These are phyloP conservation scores for Bacidia rubella DNA, from an alignment of 495 filamentous ascomycete species.

Conservation along the genomic window DNA sequence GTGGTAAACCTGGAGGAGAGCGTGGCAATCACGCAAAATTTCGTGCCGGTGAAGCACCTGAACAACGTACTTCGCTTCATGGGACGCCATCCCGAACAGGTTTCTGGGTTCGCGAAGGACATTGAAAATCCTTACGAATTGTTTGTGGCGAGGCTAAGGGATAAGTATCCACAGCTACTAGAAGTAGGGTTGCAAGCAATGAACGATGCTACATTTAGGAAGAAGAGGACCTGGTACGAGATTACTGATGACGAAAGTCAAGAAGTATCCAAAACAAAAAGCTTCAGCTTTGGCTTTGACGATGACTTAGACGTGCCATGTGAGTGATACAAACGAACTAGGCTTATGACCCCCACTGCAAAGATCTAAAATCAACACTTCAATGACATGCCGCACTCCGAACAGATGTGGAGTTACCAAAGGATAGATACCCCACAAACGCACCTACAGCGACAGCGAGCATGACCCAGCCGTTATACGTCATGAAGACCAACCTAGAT, in stretches of 20 bases:
- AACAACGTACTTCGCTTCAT: conserved; percentile 67
- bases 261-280: conserved; percentile 48
- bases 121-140: conserved; percentile 59
- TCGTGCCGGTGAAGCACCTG: conserved; percentile 70
- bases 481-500: conserved; percentile 93
- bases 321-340: not conserved
- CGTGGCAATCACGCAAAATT: conserved; percentile 92
- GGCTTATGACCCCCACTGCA: not conserved
- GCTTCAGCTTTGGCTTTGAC: conserved; percentile 67
- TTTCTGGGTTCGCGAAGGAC: conserved; percentile 70
- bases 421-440: conserved; percentile 75
- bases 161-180: conserved; percentile 50
- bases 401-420: conserved; percentile 53
- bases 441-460: conserved; percentile 77
- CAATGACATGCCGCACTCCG: conserved; percentile 90
- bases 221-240: conserved; percentile 79
- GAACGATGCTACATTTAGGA: conserved; percentile 44
- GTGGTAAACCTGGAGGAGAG: conserved; percentile 77
- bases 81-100: conserved; percentile 65
- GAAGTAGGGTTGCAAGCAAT: conserved; percentile 47
- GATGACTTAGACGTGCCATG: conserved; percentile 44
- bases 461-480: conserved; percentile 98
- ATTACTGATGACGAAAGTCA: conserved; percentile 39
- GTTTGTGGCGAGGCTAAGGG: conserved; percentile 58
- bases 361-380: conserved; percentile 2